These are phyloP conservation scores for Mycena galopus DNA, from an alignment of 768 basidiomycete species.

Conservation along the genomic window DNA sequence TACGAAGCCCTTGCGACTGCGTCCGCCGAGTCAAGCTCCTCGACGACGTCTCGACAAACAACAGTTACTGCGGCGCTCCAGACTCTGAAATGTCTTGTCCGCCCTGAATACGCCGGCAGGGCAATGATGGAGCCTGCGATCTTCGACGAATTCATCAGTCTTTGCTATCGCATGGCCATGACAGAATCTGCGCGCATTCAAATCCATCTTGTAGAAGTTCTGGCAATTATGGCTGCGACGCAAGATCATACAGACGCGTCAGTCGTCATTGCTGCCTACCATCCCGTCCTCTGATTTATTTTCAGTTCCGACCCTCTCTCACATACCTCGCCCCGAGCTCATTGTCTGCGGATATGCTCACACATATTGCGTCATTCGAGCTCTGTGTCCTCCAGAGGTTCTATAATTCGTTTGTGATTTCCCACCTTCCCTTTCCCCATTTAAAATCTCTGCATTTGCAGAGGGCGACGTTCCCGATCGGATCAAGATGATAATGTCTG, in stretches of 20 bases:
- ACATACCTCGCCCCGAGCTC: slow-evolving; percentile 63
- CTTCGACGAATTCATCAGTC: slow-evolving; percentile 90
- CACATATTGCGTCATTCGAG: slow-evolving; percentile 83
- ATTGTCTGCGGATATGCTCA: slow-evolving; percentile 87
- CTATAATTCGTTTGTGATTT: slow-evolving; percentile 61
- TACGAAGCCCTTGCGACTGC: slow-evolving; percentile 87
- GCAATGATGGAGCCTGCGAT: slow-evolving; percentile 85
- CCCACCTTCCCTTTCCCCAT: not conserved
- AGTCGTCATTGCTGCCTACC: slow-evolving; percentile 12
- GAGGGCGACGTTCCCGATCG: slow-evolving; percentile 70
- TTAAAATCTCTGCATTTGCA: slow-evolving; percentile 36
- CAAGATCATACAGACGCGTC: slow-evolving; percentile 45
- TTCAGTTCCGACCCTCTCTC: slow-evolving; percentile 54
- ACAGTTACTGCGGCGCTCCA: slow-evolving; percentile 75
- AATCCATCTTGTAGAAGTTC: slow-evolving; percentile 76
- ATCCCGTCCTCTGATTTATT: slow-evolving; percentile 16
- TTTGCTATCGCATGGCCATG: slow-evolving; percentile 92
- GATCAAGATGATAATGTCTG: slow-evolving; percentile 71
- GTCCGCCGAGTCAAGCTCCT: slow-evolving; percentile 67
- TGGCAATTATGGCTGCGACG: slow-evolving; percentile 68
- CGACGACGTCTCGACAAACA: slow-evolving; percentile 55
- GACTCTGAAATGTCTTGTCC: slow-evolving; percentile 84
- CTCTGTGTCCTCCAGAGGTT: slow-evolving; percentile 61
- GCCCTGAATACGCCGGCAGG: slow-evolving; percentile 83
- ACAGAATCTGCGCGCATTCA: slow-evolving; percentile 84